Evolutionary conservation across 805 yeast genomes (phyloP).

Genomic region (Nakazawaea molendinolei): DNA sequence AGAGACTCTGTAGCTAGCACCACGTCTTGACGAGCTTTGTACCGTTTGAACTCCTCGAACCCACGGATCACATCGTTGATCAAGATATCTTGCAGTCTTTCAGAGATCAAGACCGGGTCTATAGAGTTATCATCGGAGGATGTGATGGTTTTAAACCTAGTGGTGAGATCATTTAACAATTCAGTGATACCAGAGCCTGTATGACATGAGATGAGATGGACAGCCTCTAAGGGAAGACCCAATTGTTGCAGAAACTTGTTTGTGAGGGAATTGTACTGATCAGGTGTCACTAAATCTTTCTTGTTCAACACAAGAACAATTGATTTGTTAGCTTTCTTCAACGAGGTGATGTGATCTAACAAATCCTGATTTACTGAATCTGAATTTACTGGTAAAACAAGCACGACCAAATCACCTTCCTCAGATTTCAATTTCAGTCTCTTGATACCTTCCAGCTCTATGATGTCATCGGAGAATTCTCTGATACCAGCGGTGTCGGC

Average conservation of each 20-base stretch:
- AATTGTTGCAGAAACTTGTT: constrained; percentile 22
- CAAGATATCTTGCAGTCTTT: constrained; percentile 69
- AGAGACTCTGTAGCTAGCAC: constrained; percentile 78
- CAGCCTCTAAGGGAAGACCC: constrained; percentile 18
- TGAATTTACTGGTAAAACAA: constrained; percentile 49
- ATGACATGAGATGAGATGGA: constrained; percentile 53
- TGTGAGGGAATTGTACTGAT: constrained; percentile 14
- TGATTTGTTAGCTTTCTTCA: constrained; percentile 26
- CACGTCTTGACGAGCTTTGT: constrained; percentile 54
- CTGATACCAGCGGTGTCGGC: constrained; percentile 95
- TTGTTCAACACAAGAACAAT: constrained; percentile 55
- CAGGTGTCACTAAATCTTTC: constrained; percentile 38
- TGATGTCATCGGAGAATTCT: constrained; percentile 39
- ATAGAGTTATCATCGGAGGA: constrained; percentile 38
- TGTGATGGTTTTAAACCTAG: constrained; percentile 35
- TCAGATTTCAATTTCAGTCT: constrained; percentile 60
- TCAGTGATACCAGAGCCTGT: constrained; percentile 47
- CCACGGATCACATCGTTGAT: constrained; percentile 73
- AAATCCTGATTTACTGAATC: constrained; percentile 29
- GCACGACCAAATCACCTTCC: constrained; percentile 62
- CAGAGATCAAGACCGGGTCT: constrained; percentile 68
- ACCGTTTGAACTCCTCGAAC: constrained; percentile 51
- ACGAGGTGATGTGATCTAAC: constrained; percentile 27
- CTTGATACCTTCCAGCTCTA: constrained; percentile 76
- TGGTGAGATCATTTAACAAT: constrained; percentile 36